Evolutionary conservation across 495 filamentous ascomycete species (phyloP), one percentile per base, ranked within the genome.

Genomic region (Daldinia concentrica): DNA sequence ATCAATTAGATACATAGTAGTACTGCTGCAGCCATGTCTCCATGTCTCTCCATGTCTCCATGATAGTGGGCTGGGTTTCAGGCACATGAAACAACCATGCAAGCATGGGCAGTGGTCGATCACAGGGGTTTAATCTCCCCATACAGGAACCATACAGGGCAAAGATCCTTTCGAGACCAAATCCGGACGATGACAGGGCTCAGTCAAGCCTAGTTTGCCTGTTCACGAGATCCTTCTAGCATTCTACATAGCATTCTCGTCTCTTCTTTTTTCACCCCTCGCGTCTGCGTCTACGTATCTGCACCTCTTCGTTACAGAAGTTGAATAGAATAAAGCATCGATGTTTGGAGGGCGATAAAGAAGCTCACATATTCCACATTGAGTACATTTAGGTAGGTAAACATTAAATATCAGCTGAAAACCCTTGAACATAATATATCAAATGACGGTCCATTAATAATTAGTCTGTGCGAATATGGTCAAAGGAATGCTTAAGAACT

Each of bases 41-140:
- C 37, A 37, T 57, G 52, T 45, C 27, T 26, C 57, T 62, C 39
- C 37, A 37, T 57, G 52, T 45, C 27, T 58, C 62, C 52, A 39
- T 48, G 48, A 64, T 65, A 43, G 68, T 69, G 71, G 62, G 66
- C 71, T 66, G 51, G 65, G 67, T 74, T 74, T 74, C 71, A 74
- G 63, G 64, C 66, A 74, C 71, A 74, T 74, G 71, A 74, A 74
- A 74, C 71, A 51, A 54, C 55, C 63, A 58, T 66, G 63, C 62
- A 45, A 61, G 67, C 71, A 74, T 67, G 71, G 70, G 63, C 64
- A 22, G 55, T 24, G 30, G 71, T 64, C 62, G 71, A 70, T 71
- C 67, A 64, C 67, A 63, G 55, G 71, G 71, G 48, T 60, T 63
- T 54, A 64, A 66, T 68, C 56, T 71, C 66, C 66, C 58, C 58